A percentile compares a stretch with the other conserved stretches of the same genome.
phyloP scores from a whole-genome alignment of 2,329 filamentous ascomycete genomes.

The Neofusicoccum cordaticola region DNA sequence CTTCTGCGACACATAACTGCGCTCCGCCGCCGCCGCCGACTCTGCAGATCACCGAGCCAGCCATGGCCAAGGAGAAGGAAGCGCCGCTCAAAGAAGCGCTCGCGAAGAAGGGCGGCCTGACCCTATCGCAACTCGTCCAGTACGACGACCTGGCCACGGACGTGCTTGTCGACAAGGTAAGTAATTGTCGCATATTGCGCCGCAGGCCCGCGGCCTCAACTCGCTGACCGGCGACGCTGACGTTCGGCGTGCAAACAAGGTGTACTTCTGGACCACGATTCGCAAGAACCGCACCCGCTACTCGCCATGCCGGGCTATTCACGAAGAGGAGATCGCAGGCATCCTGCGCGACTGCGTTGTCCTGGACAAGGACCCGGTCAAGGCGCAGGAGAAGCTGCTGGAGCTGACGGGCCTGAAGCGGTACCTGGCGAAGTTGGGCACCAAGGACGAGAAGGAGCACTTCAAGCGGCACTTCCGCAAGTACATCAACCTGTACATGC shows the following conservation, averaged over 20 bases:
- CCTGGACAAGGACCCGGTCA: constrained; percentile 66
- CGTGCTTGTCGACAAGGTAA: constrained; percentile 89
- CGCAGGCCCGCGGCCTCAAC: background rate
- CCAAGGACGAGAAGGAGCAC: constrained; percentile 77
- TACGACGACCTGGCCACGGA: constrained; percentile 97
- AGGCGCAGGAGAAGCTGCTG: constrained; percentile 71
- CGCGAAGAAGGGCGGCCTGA: constrained; percentile 69
- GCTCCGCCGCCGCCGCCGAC: background rate
- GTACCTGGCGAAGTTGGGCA: constrained; percentile 66
- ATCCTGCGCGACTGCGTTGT: constrained; percentile 66
- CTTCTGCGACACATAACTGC: background rate
- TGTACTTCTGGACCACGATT: constrained; percentile 94
- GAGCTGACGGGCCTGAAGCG: constrained; percentile 69
- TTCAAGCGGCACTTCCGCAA: constrained; percentile 82
- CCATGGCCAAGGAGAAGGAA: constrained; percentile 16
- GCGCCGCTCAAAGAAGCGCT: constrained; percentile 47
- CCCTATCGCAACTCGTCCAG: constrained; percentile 79
- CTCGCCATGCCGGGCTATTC: constrained; percentile 76
- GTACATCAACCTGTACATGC: constrained; percentile 89
- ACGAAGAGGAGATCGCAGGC: constrained; percentile 59
- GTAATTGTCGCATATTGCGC: constrained; percentile 34
- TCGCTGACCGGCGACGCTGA: background rate
- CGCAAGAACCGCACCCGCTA: constrained; percentile 91
- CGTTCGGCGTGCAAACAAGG: constrained; percentile 50
- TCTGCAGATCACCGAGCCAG: background rate